A percentile compares a stretch with the other conserved stretches of the same genome.
These are phyloP conservation scores for Hemileccinum rubropunctum DNA, from an alignment of 768 basidiomycete genomes.

Conservation along the genomic window DNA sequence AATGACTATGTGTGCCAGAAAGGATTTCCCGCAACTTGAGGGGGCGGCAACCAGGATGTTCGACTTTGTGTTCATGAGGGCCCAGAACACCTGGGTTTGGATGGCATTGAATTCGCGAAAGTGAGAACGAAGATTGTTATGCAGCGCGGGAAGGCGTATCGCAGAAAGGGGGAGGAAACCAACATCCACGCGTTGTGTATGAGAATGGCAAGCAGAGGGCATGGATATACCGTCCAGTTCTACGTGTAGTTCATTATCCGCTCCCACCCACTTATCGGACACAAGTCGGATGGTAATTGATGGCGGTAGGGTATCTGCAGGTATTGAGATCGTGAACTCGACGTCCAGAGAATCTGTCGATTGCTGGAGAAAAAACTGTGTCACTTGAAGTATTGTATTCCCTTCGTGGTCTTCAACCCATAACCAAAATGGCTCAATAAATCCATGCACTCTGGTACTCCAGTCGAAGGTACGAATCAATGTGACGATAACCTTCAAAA, in stretches of 20 bases:
- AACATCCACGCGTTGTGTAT: conserved; percentile 64
- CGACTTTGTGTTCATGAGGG: conserved; percentile 58
- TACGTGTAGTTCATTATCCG: conserved; percentile 71
- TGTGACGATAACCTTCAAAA: conserved; percentile 71
- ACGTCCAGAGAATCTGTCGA: conserved; percentile 56
- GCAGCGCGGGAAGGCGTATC: conserved; percentile 44
- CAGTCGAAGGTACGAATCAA: conserved; percentile 74
- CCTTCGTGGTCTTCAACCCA: conserved; percentile 91
- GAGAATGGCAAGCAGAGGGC: conserved; percentile 58
- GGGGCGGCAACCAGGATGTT: conserved; percentile 80
- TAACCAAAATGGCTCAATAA: conserved; percentile 86
- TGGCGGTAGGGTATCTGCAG: conserved; percentile 53
- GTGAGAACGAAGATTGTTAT: conserved; percentile 43
- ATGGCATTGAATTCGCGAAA: conserved; percentile 72
- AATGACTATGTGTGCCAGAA: conserved; percentile 62
- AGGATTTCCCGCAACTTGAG: conserved; percentile 76
- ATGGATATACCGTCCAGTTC: conserved; percentile 69
- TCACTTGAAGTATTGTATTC: conserved; percentile 77
- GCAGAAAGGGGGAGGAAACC: conserved; percentile 67
- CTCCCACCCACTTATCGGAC: conserved; percentile 92
- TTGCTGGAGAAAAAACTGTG: conserved; percentile 69
- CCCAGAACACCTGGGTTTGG: conserved; percentile 91
- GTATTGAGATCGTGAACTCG: conserved; percentile 80
- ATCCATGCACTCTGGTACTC: conserved; percentile 72
- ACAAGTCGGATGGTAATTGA: conserved; percentile 73